phyloP scores from a whole-genome alignment of 2,329 filamentous ascomycete species.

The Macrophomina phaseolina region DNA sequence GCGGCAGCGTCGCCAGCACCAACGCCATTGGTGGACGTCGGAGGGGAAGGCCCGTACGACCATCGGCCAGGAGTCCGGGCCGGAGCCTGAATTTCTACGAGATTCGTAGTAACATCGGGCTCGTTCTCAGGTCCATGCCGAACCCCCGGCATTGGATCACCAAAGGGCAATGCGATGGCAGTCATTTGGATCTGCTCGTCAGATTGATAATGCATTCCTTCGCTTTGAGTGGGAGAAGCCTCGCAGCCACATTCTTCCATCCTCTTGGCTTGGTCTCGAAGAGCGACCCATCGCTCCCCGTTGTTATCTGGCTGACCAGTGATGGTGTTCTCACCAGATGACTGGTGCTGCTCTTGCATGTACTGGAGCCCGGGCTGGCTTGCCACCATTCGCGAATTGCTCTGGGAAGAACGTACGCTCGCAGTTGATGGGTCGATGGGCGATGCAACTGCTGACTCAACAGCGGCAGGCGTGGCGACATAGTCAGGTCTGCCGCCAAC shows the following conservation, averaged over 20 bases:
- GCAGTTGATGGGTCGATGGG: constrained; percentile 83
- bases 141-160: constrained; percentile 76
- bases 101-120: constrained; percentile 79
- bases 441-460: constrained; percentile 91
- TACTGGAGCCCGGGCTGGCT: not conserved
- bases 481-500: constrained; percentile 77
- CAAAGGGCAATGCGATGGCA: constrained; percentile 72
- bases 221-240: constrained; percentile 61
- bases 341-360: constrained; percentile 31
- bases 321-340: constrained; percentile 31
- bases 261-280: constrained; percentile 45
- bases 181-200: constrained; percentile 62
- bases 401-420: constrained; percentile 42
- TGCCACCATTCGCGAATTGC: not conserved
- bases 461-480: constrained; percentile 71
- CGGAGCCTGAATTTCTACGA: constrained; percentile 79
- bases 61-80: constrained; percentile 60
- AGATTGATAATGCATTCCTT: constrained; percentile 51
- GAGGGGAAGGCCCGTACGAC: constrained; percentile 62
- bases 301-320: constrained; percentile 36
- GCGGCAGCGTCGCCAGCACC: constrained; percentile 44
- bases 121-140: constrained; percentile 66
- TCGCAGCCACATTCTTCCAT: constrained; percentile 43
- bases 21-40: constrained; percentile 37
- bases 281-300: constrained; percentile 42